Base-by-base conservation (phyloP, 805 yeast species). In the Schwanniomyces yamadae region DNA sequence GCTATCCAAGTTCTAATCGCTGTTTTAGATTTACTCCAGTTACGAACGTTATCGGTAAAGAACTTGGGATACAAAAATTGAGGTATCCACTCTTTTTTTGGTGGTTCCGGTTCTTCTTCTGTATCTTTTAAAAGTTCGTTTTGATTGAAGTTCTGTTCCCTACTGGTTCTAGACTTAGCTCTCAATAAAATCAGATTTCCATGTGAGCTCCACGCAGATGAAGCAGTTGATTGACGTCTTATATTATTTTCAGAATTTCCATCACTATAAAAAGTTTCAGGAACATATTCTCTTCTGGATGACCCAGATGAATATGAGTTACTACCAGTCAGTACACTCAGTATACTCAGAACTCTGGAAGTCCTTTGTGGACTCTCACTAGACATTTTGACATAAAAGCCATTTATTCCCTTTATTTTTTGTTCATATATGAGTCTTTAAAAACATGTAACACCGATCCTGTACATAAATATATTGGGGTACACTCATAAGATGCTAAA, bases 1-100 rank as follows among this genome's bases (percentile, higher is more conserved):
- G 55, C 61, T 11, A 52, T 27, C 54, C 58, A 61, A 2, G 63
- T 54, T 14, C 58, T 45, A 6, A 51, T 23, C 2, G 44, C 51
- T 1, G 49, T 34, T 31, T 57, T 58, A 34, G 57, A 48, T 6
- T 27, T 27, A 8, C 17, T 20, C 29, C 29, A 27, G 2, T 18
- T 16, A 6, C 29, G 20, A 8, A 27, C 11, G n/a, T 15, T 27
- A 13, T 16, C 17, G 9, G 17, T 15, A 27, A 27, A 27, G 20
- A 18, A 27, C 10, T 13, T 18, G 6, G 29, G 29, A 16, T 27
- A 27, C 20, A 27, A 16, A 7, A 10, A 12, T 15, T 15, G 10
- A 8, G 17, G 11, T 16, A 27, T 3, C 9, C 20, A 16, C 12
- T 27, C 17, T 20, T 20, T 16, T 27, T 27, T 27, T 3, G 29